Evolutionary conservation across 768 basidiomycete genomes (phyloP).

Genomic region (Rhodotorula toruloides): DNA sequence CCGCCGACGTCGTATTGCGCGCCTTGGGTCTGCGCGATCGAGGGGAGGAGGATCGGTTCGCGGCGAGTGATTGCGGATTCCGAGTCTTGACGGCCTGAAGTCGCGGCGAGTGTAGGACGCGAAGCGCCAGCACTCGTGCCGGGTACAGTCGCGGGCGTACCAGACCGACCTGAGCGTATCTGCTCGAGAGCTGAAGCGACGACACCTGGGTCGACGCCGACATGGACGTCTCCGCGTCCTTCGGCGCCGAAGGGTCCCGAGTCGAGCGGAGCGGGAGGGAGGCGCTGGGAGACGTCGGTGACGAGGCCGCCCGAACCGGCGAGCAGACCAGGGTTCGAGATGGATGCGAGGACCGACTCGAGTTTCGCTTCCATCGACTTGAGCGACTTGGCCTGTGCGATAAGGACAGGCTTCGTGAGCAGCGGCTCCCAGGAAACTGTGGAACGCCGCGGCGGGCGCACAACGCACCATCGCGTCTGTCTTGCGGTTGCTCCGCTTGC

Average conservation of each 20-base stretch:
- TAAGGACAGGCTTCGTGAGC: background rate
- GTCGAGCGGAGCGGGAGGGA: constrained; percentile 18
- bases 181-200: constrained; percentile 26
- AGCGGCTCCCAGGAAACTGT: background rate
- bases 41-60: constrained; percentile 26
- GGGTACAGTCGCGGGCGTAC: constrained; percentile 1
- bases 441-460: background rate
- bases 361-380: constrained; percentile 87
- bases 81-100: constrained; percentile 11
- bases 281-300: constrained; percentile 13
- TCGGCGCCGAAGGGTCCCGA: constrained; percentile 25
- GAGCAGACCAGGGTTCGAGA: constrained; percentile 46
- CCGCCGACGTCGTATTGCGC: constrained; percentile 28
- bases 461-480: constrained; percentile 39
- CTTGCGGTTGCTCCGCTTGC: constrained; percentile 51
- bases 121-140: background rate
- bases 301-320: constrained; percentile 32
- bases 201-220: constrained; percentile 22
- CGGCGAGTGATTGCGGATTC: constrained; percentile 16
- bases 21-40: constrained; percentile 1
- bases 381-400: constrained; percentile 54
- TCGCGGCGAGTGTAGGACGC: background rate
- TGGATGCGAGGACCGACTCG: constrained; percentile 83
- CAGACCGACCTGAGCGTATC: constrained; percentile 5
- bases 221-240: constrained; percentile 25